These are phyloP conservation scores for Collybia nuda DNA, from an alignment of 768 basidiomycete species.

Conservation along the genomic window DNA sequence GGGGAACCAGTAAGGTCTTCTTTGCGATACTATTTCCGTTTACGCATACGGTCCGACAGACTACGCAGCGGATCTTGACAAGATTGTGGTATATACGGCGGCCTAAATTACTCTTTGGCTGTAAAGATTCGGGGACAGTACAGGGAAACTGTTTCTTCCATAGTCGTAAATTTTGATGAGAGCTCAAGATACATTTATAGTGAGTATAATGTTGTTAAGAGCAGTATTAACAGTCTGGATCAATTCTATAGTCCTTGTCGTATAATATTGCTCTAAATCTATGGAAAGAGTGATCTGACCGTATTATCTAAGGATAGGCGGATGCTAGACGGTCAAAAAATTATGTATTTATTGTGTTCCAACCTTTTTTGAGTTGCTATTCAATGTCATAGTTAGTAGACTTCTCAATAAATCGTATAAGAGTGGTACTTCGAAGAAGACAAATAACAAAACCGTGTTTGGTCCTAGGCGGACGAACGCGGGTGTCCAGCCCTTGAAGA, in stretches of 20 bases:
- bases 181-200: too few species aligned
- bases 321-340: too few species aligned
- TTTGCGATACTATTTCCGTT: neutral
- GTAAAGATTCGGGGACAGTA: too few species aligned
- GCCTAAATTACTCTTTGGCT: constrained; percentile 11
- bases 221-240: too few species aligned
- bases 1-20: constrained; percentile 44
- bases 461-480: constrained; percentile 84
- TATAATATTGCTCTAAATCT: too few species aligned
- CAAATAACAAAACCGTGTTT: constrained; percentile 82
- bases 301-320: too few species aligned
- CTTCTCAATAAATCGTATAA: neutral
- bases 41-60: constrained; percentile 24
- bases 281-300: too few species aligned
- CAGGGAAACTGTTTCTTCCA: too few species aligned
- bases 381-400: constrained; percentile 1
- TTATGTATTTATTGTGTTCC: constrained; percentile 30
- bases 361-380: constrained; percentile 72
- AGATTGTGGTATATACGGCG: constrained; percentile 57
- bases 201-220: too few species aligned
- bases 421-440: constrained; percentile 71
- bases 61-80: constrained; percentile 61
- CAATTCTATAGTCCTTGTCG: too few species aligned
- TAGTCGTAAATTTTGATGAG: too few species aligned
- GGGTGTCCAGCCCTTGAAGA: constrained; percentile 90